Evolutionary conservation across 2,329 filamentous ascomycete genomes (phyloP).

Genomic region (Arthrobotrys conoides): DNA sequence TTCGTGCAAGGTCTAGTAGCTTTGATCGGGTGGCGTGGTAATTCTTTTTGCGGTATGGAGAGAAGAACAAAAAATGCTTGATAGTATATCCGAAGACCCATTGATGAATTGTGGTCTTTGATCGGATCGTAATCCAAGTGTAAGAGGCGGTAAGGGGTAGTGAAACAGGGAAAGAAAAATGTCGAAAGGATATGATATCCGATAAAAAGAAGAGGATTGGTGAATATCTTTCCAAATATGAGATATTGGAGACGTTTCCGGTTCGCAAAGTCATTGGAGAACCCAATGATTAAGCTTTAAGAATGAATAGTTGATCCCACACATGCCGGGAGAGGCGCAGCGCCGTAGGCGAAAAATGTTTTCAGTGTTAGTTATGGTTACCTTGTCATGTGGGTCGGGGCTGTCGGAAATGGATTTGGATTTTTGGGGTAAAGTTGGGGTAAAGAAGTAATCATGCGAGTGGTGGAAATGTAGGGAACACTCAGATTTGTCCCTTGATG

Average conservation of each 20-base stretch:
- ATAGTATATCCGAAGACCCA: constrained; percentile 17
- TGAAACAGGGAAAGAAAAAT: constrained; percentile 4
- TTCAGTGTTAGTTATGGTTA: constrained; percentile 57
- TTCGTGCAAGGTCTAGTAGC: constrained; percentile 42
- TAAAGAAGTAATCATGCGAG: constrained; percentile 23
- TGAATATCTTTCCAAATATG: not conserved
- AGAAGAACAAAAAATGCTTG: constrained; percentile 24
- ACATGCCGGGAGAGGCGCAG: constrained; percentile 21
- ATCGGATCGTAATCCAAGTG: constrained; percentile 39
- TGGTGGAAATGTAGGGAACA: constrained; percentile 14
- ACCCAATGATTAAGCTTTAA: constrained; percentile 20
- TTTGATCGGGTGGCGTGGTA: constrained; percentile 55
- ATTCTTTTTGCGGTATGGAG: constrained; percentile 42
- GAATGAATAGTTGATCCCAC: constrained; percentile 12
- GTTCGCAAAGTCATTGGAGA: constrained; percentile 16
- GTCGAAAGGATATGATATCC: not conserved
- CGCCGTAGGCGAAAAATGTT: constrained; percentile 32
- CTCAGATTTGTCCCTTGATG: constrained; percentile 95
- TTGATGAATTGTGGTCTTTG: constrained; percentile 43
- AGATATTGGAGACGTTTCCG: not conserved
- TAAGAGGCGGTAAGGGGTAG: constrained; percentile 10
- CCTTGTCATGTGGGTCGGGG: constrained; percentile 52
- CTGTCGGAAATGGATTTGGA: constrained; percentile 31
- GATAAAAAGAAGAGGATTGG: not conserved
- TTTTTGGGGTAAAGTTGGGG: constrained; percentile 29